Conservation (phyloP, 75 land plant species). For the Selaginella moellendorffii region DNA sequence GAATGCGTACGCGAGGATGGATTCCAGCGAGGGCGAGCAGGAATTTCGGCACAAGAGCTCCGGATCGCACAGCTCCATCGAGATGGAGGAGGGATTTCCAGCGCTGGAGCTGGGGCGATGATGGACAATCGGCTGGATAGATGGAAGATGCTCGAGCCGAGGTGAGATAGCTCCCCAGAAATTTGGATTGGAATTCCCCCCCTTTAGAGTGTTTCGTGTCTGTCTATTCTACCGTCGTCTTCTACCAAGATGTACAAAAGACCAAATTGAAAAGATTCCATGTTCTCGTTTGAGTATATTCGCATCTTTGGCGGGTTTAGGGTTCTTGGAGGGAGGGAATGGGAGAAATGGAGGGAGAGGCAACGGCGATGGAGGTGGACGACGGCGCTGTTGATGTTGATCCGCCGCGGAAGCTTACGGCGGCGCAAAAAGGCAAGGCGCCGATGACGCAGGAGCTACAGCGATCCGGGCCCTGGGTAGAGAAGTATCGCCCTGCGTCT, state of each 20-base stretch:
- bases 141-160: no score
- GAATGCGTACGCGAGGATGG: no score
- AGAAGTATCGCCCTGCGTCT: slow-evolving; percentile 89
- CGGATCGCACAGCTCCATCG: neutral
- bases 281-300: no score
- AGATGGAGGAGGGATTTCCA: neutral
- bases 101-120: neutral
- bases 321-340: neutral
- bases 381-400: slow-evolving; percentile 15
- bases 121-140: no score
- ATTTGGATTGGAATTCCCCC: no score
- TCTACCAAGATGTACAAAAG: no score
- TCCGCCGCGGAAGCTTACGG: slow-evolving; percentile 10
- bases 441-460: slow-evolving; percentile 7
- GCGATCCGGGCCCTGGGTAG: slow-evolving; percentile 79
- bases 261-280: no score
- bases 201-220: no score
- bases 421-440: slow-evolving; percentile 29
- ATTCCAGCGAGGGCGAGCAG: no score
- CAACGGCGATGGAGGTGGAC: slow-evolving; percentile 59
- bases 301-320: no score
- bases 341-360: slow-evolving; percentile 10
- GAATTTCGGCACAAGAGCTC: neutral
- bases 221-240: no score
- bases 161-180: no score